Conservation (phyloP, 78 protist species). For the Monosiga brevicollis region DNA sequence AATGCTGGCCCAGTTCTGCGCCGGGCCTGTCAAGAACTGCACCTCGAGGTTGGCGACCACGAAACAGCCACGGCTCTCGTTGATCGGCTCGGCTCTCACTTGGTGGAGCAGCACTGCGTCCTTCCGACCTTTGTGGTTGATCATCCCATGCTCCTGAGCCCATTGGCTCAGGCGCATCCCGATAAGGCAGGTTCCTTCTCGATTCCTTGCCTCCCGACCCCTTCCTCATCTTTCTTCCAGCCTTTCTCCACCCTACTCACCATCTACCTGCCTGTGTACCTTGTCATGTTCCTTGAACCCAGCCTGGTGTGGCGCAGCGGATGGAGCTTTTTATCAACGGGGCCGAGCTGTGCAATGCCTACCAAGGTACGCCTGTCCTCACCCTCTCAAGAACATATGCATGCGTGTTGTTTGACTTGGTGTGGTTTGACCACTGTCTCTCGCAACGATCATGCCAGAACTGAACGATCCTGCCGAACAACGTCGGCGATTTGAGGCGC, state of each 20-base stretch:
- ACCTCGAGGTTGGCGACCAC: too few species aligned
- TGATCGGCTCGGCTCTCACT: constrained; percentile 23
- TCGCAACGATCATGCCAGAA: too few species aligned
- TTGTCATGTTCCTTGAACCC: background rate
- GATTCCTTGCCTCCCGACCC: background rate
- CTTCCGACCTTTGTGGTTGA: constrained; percentile 93
- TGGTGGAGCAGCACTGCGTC: constrained; percentile 76
- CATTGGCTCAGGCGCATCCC: constrained; percentile 93
- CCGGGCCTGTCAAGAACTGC: too few species aligned
- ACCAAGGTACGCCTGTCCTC: too few species aligned
- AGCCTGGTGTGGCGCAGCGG: constrained; percentile 31
- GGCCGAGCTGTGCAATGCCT: constrained; percentile 94
- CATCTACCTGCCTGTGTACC: background rate
- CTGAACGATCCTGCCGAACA: constrained; percentile 97
- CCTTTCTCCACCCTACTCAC: background rate
- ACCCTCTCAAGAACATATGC: too few species aligned
- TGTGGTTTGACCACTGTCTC: too few species aligned
- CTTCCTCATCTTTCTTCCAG: background rate
- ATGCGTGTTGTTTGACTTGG: too few species aligned
- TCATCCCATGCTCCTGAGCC: constrained; percentile 94
- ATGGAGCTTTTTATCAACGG: constrained; percentile 91
- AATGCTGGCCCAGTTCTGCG: too few species aligned
- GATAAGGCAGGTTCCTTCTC: background rate
- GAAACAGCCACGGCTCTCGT: too few species aligned
- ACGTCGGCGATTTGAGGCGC: constrained; percentile 87